Conservation (phyloP, 495 filamentous ascomycete genomes). For the Cercophora scortea region DNA sequence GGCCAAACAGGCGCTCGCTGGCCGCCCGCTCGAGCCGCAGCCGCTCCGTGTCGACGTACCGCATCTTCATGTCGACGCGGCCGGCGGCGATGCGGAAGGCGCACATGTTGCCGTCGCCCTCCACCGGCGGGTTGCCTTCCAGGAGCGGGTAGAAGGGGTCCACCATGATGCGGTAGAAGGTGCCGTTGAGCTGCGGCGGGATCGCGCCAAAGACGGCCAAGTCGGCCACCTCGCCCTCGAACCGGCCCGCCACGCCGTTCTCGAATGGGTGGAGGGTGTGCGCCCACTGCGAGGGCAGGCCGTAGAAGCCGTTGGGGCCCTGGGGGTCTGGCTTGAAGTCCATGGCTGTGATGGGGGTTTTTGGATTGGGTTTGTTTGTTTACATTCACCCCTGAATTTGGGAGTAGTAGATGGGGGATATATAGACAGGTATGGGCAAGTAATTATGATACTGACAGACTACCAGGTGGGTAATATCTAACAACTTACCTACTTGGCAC, state of each 20-base stretch:
- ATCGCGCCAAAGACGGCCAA: background rate
- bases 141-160: background rate
- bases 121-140: background rate
- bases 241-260: background rate
- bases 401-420: too few relatives aligned
- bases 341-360: background rate
- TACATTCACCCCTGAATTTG: too few relatives aligned
- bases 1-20: background rate
- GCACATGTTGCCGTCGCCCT: background rate
- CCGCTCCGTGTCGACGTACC: background rate
- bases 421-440: too few relatives aligned
- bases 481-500: too few relatives aligned
- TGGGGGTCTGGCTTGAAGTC: background rate
- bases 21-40: background rate
- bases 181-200: background rate
- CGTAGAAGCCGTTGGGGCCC: constrained; percentile 1
- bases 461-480: too few relatives aligned
- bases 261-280: background rate
- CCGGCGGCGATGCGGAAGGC: background rate
- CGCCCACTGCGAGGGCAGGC: background rate
- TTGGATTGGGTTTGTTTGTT: background rate
- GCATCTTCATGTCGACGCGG: background rate
- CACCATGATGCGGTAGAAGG: constrained; percentile 1
- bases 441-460: too few relatives aligned
- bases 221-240: background rate